A percentile compares a stretch with the other conserved stretches of the same genome.
Conservation (phyloP, 2,329 filamentous ascomycete genomes). For the Nannizziopsis arthrosporioides region DNA sequence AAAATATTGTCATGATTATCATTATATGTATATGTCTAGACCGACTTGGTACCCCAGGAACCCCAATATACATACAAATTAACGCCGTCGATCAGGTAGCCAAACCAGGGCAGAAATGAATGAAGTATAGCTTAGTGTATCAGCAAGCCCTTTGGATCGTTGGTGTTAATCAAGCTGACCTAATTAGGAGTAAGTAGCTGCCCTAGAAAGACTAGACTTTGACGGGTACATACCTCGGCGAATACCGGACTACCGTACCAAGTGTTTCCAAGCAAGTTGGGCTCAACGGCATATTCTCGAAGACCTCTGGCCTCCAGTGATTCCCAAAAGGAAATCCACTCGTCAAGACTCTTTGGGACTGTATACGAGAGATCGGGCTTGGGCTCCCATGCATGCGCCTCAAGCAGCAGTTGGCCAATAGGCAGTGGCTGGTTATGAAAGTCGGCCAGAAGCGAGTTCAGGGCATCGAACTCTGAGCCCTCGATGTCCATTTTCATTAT, state of each 20-base stretch:
- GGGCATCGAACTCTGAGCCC: slow-evolving; percentile 12
- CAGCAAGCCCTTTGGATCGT: too few relatives aligned
- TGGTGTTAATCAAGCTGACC: slow-evolving; percentile 4
- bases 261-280: slow-evolving; percentile 19
- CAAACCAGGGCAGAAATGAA: too few relatives aligned
- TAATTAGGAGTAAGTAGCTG: background rate
- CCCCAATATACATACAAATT: too few relatives aligned
- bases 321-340: slow-evolving; percentile 23
- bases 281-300: slow-evolving; percentile 20
- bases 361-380: background rate
- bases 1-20: too few relatives aligned
- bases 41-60: too few relatives aligned
- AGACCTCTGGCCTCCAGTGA: slow-evolving; percentile 21
- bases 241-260: slow-evolving; percentile 5
- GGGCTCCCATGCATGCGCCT: slow-evolving; percentile 4
- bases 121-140: too few relatives aligned
- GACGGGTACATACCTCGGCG: slow-evolving; percentile 7
- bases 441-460: slow-evolving; percentile 8
- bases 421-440: slow-evolving; percentile 5
- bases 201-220: background rate
- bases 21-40: too few relatives aligned
- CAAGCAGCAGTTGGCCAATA: slow-evolving; percentile 8
- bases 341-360: slow-evolving; percentile 7
- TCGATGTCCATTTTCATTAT: slow-evolving; percentile 15
- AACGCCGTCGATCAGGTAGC: too few relatives aligned